Evolutionary conservation across 2,329 filamentous ascomycete genomes (phyloP).

Genomic region (Cladophialophora psammophila): DNA sequence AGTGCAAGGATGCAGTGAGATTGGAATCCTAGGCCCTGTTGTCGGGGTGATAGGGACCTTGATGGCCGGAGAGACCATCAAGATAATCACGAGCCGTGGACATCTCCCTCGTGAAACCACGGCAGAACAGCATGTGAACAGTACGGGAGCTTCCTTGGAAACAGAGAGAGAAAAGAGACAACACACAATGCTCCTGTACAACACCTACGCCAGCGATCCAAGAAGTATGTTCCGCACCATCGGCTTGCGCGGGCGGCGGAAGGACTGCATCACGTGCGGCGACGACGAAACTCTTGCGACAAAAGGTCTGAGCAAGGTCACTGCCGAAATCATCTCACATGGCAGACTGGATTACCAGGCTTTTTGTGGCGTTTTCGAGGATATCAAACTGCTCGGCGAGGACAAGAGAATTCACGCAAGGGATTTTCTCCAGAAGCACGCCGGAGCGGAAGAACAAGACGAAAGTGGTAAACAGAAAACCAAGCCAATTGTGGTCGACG

Average conservation of each 20-base stretch:
- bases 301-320: constrained; percentile 66
- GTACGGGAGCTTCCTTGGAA: neutral
- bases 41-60: constrained; percentile 93
- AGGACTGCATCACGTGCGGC: constrained; percentile 80
- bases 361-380: constrained; percentile 75
- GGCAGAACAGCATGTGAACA: constrained; percentile 31
- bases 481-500: constrained; percentile 69
- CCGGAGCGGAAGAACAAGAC: constrained; percentile 40
- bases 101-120: constrained; percentile 35
- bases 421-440: constrained; percentile 61
- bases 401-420: constrained; percentile 72
- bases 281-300: constrained; percentile 67
- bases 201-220: constrained; percentile 54
- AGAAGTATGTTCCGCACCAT: constrained; percentile 73
- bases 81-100: constrained; percentile 66
- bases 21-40: constrained; percentile 88
- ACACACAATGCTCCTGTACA: constrained; percentile 61
- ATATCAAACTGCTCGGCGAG: constrained; percentile 64
- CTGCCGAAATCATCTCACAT: constrained; percentile 65
- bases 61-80: constrained; percentile 88
- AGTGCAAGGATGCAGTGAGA: constrained; percentile 87
- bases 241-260: constrained; percentile 72
- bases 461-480: constrained; percentile 34
- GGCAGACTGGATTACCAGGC: constrained; percentile 81
- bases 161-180: constrained; percentile 3